Conservation (phyloP, 257 asterid genomes). For the Hygrophila difformis region DNA sequence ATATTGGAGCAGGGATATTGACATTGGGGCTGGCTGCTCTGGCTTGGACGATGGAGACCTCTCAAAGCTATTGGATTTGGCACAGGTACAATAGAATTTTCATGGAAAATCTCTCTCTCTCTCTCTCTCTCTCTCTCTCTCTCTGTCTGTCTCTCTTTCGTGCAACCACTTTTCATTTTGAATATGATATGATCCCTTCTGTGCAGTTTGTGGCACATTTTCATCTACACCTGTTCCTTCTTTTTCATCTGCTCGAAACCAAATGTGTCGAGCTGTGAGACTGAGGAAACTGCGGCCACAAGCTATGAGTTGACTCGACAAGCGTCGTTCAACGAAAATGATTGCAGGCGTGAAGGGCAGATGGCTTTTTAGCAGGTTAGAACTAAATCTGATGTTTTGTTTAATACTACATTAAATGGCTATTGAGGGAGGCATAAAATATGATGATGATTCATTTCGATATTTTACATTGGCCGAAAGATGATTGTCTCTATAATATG, state of each 20-base stretch:
- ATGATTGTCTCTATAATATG: too few species aligned
- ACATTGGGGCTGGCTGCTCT: slow-evolving; percentile 75
- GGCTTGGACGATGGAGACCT: slow-evolving; percentile 80
- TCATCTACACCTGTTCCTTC: slow-evolving; percentile 75
- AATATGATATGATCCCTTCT: too few species aligned
- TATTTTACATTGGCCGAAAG: too few species aligned
- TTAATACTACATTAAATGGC: slow-evolving; percentile 12
- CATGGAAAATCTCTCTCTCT: too few species aligned
- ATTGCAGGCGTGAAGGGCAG: slow-evolving; percentile 32
- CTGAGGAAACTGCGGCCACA: too few species aligned
- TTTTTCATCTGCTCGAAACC: slow-evolving; percentile 87
- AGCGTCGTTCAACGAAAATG: slow-evolving; percentile 16
- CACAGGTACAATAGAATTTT: slow-evolving; percentile 50
- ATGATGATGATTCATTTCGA: too few species aligned
- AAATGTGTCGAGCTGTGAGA: slow-evolving; percentile 7
- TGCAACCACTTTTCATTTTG: too few species aligned
- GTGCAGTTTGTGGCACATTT: slow-evolving; percentile 87
- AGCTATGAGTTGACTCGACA: too few species aligned
- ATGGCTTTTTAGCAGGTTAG: slow-evolving; percentile 5
- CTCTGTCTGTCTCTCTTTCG: background rate
- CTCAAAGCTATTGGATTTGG: slow-evolving; percentile 89
- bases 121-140: background rate
- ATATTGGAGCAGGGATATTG: slow-evolving; percentile 47
- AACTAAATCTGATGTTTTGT: slow-evolving; percentile 12
- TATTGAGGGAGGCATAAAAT: too few species aligned